phyloP scores from a whole-genome alignment of 2,329 filamentous ascomycete genomes.

The Neonectria magnoliae region DNA sequence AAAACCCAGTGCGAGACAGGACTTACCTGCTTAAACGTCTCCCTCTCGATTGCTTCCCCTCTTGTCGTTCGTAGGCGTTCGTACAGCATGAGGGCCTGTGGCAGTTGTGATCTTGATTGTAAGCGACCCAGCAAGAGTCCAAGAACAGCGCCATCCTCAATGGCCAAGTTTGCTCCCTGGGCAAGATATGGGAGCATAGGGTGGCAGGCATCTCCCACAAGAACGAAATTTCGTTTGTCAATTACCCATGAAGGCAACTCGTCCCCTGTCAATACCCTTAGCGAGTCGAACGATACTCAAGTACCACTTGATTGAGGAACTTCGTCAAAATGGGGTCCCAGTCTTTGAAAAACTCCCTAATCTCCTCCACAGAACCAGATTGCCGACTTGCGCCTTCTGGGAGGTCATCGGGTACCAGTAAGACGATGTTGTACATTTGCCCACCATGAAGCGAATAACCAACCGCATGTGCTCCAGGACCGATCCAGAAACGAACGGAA shows the following conservation, averaged over 20 bases:
- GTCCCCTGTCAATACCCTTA: conserved; percentile 45
- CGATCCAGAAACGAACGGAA: conserved; percentile 70
- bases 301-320: conserved; percentile 60
- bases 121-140: conserved; percentile 66
- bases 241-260: conserved; percentile 67
- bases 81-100: conserved; percentile 56
- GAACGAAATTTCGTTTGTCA: conserved; percentile 59
- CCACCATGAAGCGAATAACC: conserved; percentile 70
- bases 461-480: conserved; percentile 69
- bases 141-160: conserved; percentile 75
- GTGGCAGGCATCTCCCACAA: conserved; percentile 70
- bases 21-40: conserved; percentile 63
- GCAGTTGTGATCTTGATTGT: conserved; percentile 55
- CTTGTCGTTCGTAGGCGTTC: conserved; percentile 59
- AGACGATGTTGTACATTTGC: conserved; percentile 71
- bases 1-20: background rate
- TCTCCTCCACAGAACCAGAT: conserved; percentile 66
- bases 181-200: conserved; percentile 72
- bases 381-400: conserved; percentile 62
- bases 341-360: conserved; percentile 65
- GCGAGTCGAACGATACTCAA: background rate
- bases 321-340: conserved; percentile 70
- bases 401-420: conserved; percentile 72
- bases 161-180: conserved; percentile 72
- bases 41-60: conserved; percentile 65